Evolutionary conservation across 2,329 filamentous ascomycete species (phyloP).

Genomic region (Hypoxylon sp.): DNA sequence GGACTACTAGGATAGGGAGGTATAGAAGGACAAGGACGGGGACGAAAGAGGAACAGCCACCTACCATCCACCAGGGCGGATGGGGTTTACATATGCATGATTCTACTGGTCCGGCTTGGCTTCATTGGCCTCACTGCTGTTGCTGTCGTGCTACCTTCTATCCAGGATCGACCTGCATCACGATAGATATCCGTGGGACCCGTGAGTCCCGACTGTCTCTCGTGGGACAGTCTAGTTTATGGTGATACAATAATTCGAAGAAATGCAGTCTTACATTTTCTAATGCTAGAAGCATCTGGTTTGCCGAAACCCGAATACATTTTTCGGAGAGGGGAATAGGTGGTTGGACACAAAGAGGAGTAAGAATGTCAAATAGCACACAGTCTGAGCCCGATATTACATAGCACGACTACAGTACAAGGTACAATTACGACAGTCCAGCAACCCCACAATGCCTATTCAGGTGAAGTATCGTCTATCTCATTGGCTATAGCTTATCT

Average conservation of each 20-base stretch:
- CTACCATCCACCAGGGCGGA: constrained; percentile 36
- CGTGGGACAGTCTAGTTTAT: constrained; percentile 23
- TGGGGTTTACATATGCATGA: constrained; percentile 41
- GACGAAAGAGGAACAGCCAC: constrained; percentile 24
- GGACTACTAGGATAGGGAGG: constrained; percentile 37
- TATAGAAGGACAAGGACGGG: constrained; percentile 44
- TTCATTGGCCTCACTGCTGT: constrained; percentile 23
- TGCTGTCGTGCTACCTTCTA: constrained; percentile 41
- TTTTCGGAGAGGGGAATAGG: constrained; percentile 7
- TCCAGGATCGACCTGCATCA: constrained; percentile 40
- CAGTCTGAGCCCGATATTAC: constrained; percentile 19
- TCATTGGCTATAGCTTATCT: constrained; percentile 38
- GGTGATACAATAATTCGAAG: constrained; percentile 11
- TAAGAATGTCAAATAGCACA: constrained; percentile 1
- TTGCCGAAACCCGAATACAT: constrained; percentile 30
- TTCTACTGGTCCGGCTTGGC: constrained; percentile 32
- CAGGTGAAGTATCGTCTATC: constrained; percentile 6
- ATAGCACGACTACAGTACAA: constrained; percentile 21
- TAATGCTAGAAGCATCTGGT: constrained; percentile 8
- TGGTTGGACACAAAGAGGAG: constrained; percentile 14
- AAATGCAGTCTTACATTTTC: background rate
- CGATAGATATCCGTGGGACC: constrained; percentile 32
- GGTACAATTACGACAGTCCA: constrained; percentile 34
- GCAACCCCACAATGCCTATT: constrained; percentile 29
- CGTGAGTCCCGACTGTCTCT: constrained; percentile 28